These are phyloP conservation scores for Lunularia cruciata DNA, from an alignment of 225 moss, liverwort and hornwort species.

Conservation along the genomic window DNA sequence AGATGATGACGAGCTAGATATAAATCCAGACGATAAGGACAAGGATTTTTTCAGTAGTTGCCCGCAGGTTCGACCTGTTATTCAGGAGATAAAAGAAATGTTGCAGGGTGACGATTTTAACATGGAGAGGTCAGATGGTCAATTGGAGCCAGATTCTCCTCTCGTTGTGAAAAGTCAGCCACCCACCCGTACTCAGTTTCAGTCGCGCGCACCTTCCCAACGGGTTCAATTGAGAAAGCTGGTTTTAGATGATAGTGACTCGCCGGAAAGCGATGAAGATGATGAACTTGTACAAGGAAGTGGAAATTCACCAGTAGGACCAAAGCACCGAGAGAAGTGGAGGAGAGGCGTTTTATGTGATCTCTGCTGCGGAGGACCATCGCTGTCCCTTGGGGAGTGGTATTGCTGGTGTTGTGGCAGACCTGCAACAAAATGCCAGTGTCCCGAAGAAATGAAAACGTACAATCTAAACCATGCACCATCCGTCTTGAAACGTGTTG, in stretches of 20 bases:
- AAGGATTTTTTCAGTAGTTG: slow-evolving; percentile 7
- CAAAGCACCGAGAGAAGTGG: slow-evolving; percentile 42
- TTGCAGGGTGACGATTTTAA: neutral
- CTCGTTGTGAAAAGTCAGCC: neutral
- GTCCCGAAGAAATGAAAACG: slow-evolving; percentile 33
- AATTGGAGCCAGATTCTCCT: neutral
- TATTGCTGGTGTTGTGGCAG: slow-evolving; percentile 87
- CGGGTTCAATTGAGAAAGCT: slow-evolving; percentile 14
- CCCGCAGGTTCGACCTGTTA: slow-evolving; percentile 10
- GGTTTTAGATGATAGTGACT: slow-evolving; percentile 15
- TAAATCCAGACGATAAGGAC: neutral
- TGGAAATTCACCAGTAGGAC: neutral
- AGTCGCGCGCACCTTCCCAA: neutral
- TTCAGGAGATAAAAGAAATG: slow-evolving; percentile 19
- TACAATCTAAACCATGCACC: slow-evolving; percentile 7
- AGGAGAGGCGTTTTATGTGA: slow-evolving; percentile 56
- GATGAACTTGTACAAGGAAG: neutral
- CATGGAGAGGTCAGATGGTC: neutral
- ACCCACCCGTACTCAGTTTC: neutral
- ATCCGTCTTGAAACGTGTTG: too few relatives aligned
- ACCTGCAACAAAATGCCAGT: slow-evolving; percentile 55
- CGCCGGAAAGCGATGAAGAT: slow-evolving; percentile 11
- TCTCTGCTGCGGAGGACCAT: slow-evolving; percentile 71
- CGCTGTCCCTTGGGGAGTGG: slow-evolving; percentile 82
- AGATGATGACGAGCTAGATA: neutral